phyloP scores from a whole-genome alignment of 305 asterid genomes.

The Fraxinus greggii region DNA sequence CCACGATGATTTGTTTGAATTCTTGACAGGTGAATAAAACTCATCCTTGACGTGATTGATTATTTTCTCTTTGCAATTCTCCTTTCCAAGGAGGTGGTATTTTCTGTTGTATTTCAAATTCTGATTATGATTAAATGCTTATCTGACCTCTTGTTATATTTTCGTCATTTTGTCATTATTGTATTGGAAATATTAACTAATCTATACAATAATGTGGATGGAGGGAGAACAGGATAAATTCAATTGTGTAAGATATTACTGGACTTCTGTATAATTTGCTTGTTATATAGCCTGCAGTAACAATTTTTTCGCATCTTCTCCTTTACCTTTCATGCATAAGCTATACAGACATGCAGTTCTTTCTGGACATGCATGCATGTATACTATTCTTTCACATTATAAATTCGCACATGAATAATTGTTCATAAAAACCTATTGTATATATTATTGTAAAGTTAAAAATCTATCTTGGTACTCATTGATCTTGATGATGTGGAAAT shows the following conservation, averaged over 20 bases:
- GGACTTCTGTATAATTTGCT: conserved; percentile 2
- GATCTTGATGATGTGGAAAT: background rate
- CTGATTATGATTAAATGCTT: background rate
- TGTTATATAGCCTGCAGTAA: background rate
- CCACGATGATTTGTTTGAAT: conserved; percentile 14
- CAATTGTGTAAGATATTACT: background rate
- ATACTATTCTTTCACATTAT: background rate
- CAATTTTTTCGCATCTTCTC: background rate
- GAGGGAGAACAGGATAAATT: background rate
- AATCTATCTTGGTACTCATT: background rate
- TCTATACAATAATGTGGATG: conserved; percentile 1
- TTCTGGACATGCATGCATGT: background rate
- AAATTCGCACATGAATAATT: background rate
- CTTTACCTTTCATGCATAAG: background rate
- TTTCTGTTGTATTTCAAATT: background rate
- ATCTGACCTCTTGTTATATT: background rate
- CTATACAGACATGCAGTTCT: background rate
- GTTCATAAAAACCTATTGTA: background rate
- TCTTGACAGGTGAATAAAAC: conserved; percentile 30
- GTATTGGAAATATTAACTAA: background rate
- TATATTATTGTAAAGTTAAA: conserved; percentile 3
- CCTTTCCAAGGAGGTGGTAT: background rate
- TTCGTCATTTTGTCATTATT: background rate
- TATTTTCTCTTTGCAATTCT: background rate
- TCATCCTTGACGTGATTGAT: background rate